Base-by-base conservation (phyloP, 31 red algal genomes). In the Asparagopsis taxiformis region DNA sequence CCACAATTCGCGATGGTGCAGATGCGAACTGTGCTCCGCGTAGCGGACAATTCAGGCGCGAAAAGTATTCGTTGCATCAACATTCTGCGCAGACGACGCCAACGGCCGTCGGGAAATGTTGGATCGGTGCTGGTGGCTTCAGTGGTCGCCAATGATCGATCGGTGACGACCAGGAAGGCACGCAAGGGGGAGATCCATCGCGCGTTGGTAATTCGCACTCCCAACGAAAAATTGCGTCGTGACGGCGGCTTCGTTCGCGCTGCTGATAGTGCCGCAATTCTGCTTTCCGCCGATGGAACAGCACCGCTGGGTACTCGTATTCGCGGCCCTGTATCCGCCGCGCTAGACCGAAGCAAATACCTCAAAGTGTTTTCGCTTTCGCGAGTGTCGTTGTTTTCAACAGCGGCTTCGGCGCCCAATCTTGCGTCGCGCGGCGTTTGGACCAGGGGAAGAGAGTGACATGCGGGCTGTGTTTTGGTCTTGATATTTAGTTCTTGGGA, bases 21-120 rank as follows among this genome's bases (percentile, higher is more conserved):
- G 63, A 80, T 87, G 69, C 89, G 89, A 57, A 93, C 89, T 20
- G 89, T 93, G n/a, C 68, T 93, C 34, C 56, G 61, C 50, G 89
- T 93, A n/a, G 82, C 82, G 25, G 89, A 93, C 61, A 93, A 93
- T 53, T 81, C 79, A 16, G 89, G 89, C 53, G 89, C 82, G n/a
- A 82, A 85, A 55, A 77, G 75, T 32, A 74, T 93, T 21, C 89
- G 89, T 33, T 82, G 77, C 65, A 93, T 93, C 54, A 80, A 75
- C 62, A 84, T 93, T 24, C 75, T 93, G 0, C 59, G 89, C 48
- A 74, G 89, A 15, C 71, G 61, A 13, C 89, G 89, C 6, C 70
- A 80, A 61, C 69, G 87, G 39, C 78, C 87, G 16, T 66, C 68
- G 3, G 89, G 77, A 38, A 82, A 83, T 44, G 81, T 84, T 23